These are phyloP conservation scores for Exophiala spinifera DNA, from an alignment of 2,329 filamentous ascomycete species.

Conservation along the genomic window DNA sequence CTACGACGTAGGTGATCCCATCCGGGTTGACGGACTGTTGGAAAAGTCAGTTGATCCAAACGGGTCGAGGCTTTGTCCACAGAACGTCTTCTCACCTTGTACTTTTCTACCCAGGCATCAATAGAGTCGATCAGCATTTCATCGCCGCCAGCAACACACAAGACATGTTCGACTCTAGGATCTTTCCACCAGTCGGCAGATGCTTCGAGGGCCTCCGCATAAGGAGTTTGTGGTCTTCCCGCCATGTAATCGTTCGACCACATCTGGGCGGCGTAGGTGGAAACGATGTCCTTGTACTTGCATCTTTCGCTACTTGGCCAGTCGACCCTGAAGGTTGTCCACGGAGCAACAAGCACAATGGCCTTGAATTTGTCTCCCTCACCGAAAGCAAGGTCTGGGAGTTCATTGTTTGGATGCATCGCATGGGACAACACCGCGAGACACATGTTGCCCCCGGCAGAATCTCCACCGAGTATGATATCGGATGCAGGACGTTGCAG, in stretches of 20 bases:
- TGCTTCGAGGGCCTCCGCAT: slow-evolving; percentile 18
- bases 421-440: slow-evolving; percentile 26
- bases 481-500: slow-evolving; percentile 35
- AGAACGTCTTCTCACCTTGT: slow-evolving; percentile 21
- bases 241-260: slow-evolving; percentile 22
- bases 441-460: slow-evolving; percentile 44
- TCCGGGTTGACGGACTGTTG: slow-evolving; percentile 29
- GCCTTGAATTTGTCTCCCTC: slow-evolving; percentile 41
- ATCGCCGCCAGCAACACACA: slow-evolving; percentile 21
- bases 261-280: slow-evolving; percentile 1
- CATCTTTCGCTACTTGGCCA: slow-evolving; percentile 17
- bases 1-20: slow-evolving; percentile 37
- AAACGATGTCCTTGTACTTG: slow-evolving; percentile 23
- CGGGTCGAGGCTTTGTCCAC: too few relatives aligned
- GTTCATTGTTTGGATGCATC: slow-evolving; percentile 53
- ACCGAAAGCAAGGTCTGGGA: slow-evolving; percentile 33
- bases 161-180: slow-evolving; percentile 22
- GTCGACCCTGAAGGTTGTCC: slow-evolving; percentile 51
- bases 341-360: slow-evolving; percentile 56
- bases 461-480: slow-evolving; percentile 44
- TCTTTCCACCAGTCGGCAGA: slow-evolving; percentile 27
- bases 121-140: slow-evolving; percentile 26
- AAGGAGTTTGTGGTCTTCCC: slow-evolving; percentile 14
- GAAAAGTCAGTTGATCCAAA: neutral
- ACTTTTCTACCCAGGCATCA: slow-evolving; percentile 23